Base-by-base conservation (phyloP, 208 protist species). In the Tritrichomonas musculus region DNA sequence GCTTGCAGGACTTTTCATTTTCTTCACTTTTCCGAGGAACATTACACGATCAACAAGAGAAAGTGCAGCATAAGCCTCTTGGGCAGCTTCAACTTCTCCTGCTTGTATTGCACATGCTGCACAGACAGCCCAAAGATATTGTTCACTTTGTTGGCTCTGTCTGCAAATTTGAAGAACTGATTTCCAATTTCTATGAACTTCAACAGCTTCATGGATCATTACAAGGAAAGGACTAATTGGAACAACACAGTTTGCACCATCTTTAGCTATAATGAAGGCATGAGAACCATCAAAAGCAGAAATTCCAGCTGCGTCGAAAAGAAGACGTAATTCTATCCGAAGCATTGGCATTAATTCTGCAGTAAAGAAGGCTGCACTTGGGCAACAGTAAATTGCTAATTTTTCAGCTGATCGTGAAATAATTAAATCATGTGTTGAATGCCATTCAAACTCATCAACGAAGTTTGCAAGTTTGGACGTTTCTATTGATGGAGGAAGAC, bases 1-100 rank as follows among this genome's bases (percentile, higher is more conserved):
- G 25, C 44, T 17, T 17, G 93, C 93, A 27, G 88, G 88, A 3
- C 44, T 55, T 22, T 88, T 47, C 93, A 94, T 77, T 33, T 88
- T 92, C 49, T 94, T 94, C 0, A 94, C 92, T 11, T 64, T 92
- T 36, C 82, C 82, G 49, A 94, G 88, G 39, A 80, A 66, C 11
- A 80, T 39, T 53, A 94, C 82, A 55, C 49, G 92, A 36, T 94
- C 93, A 41, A 94, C 50, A 11, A 92, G 25, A 36, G 88, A 64
- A 4, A 94, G 47, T n/a, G 75, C 93, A 14, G 93, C 93, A 49
- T 93, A 73, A 73, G 82, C 66, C 20, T 94, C 73, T 57, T 94
- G 82, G 11, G 93, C 93, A n/a, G 73, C 66, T 39, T 82, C 93
- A 60, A 94, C 27, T n/a, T 94, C 93, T 0, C 93, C 82, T 39